Evolutionary conservation across 2,329 filamentous ascomycete genomes (phyloP).

Genomic region (Fusarium staphyleae): DNA sequence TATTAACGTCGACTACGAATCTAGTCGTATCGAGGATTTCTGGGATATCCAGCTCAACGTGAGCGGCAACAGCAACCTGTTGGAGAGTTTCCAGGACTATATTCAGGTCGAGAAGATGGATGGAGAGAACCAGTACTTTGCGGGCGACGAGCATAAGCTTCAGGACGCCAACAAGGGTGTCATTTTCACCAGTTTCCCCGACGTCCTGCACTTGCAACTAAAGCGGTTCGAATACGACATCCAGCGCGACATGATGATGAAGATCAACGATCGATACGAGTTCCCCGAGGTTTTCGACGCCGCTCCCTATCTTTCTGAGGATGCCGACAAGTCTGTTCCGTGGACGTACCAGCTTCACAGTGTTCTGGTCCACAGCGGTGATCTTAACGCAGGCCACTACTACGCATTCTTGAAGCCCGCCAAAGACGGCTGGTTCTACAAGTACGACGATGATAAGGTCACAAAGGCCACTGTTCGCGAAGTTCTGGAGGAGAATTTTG

Average conservation of each 20-base stretch:
- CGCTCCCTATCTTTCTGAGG: slow-evolving; percentile 83
- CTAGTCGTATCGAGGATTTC: slow-evolving; percentile 93
- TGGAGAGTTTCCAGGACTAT: slow-evolving; percentile 96
- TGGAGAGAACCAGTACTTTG: slow-evolving; percentile 98
- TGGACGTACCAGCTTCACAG: slow-evolving; percentile 95
- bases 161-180: slow-evolving; percentile 98
- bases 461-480: slow-evolving; percentile 92
- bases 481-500: slow-evolving; percentile 95
- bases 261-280: slow-evolving; percentile 93
- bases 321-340: slow-evolving; percentile 85
- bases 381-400: slow-evolving; percentile 96
- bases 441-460: slow-evolving; percentile 96
- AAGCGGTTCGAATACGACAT: slow-evolving; percentile 99
- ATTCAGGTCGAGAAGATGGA: slow-evolving; percentile 96
- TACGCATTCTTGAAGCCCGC: slow-evolving; percentile 95
- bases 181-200: slow-evolving; percentile 94
- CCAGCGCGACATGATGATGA: slow-evolving; percentile 96
- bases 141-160: slow-evolving; percentile 85
- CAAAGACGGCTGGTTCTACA: slow-evolving; percentile 94
- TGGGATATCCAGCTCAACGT: slow-evolving; percentile 99
- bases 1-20: slow-evolving; percentile 98
- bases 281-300: slow-evolving; percentile 87
- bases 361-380: slow-evolving; percentile 94
- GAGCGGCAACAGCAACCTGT: slow-evolving; percentile 87
- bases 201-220: slow-evolving; percentile 91